Percentiles rank a stretch among this genome's conserved stretches.
Conservation (phyloP, 2,329 filamentous ascomycete species). For the Pseudonectria foliicola region DNA sequence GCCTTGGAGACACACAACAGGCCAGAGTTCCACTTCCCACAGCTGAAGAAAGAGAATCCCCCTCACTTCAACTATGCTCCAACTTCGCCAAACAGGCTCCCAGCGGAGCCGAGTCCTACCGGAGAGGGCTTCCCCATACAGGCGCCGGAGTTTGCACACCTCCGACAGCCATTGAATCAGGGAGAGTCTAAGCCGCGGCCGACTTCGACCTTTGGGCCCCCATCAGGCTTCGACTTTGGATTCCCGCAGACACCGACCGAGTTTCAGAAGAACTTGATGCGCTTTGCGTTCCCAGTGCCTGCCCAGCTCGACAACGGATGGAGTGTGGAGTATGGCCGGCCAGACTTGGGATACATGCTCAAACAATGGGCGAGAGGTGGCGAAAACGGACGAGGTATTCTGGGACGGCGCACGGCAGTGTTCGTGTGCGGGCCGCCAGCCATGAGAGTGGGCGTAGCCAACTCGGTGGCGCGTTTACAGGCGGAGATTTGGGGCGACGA, state of each 20-base stretch:
- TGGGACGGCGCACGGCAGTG: constrained; percentile 76
- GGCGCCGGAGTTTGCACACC: constrained; percentile 50
- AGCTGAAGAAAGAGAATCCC: constrained; percentile 39
- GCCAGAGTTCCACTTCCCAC: constrained; percentile 51
- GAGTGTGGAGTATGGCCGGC: constrained; percentile 87
- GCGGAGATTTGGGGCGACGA: constrained; percentile 73
- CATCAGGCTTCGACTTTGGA: constrained; percentile 66
- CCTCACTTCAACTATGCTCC: constrained; percentile 56
- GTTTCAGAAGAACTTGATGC: constrained; percentile 84
- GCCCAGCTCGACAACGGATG: constrained; percentile 70
- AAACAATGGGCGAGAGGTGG: constrained; percentile 73
- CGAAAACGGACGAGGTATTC: constrained; percentile 56
- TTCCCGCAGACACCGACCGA: constrained; percentile 79
- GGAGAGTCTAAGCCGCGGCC: constrained; percentile 32
- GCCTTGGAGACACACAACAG: constrained; percentile 26
- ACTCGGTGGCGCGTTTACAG: constrained; percentile 76
- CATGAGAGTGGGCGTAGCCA: constrained; percentile 85
- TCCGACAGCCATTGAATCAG: constrained; percentile 40
- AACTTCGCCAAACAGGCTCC: constrained; percentile 32
- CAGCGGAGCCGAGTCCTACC: constrained; percentile 9
- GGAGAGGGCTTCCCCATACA: constrained; percentile 26
- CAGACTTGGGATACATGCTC: constrained; percentile 81
- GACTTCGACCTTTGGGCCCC: constrained; percentile 51
- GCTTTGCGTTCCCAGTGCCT: constrained; percentile 73
- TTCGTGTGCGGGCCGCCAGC: constrained; percentile 86